phyloP scores from a whole-genome alignment of 768 basidiomycete genomes.

The Royoungia palumana region DNA sequence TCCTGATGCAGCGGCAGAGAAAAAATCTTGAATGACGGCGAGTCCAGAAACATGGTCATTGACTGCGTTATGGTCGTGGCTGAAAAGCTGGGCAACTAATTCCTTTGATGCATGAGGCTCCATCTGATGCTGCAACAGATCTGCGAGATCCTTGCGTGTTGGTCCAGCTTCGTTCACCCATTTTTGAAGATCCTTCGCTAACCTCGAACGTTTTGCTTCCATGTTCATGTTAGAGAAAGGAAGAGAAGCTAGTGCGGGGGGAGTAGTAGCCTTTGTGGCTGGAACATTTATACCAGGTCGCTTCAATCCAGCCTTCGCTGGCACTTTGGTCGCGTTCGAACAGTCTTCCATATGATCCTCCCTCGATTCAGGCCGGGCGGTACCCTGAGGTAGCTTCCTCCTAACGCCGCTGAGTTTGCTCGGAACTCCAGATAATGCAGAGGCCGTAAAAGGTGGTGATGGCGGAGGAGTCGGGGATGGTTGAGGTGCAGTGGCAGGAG shows the following conservation, averaged over 20 bases:
- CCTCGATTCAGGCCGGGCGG: constrained; percentile 44
- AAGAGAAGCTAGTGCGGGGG: constrained; percentile 31
- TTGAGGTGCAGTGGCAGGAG: constrained; percentile 21
- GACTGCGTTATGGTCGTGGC: constrained; percentile 92
- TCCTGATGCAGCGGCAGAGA: constrained; percentile 51
- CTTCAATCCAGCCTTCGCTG: constrained; percentile 42
- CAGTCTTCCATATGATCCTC: constrained; percentile 37
- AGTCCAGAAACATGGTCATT: constrained; percentile 88
- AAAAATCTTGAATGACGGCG: constrained; percentile 71
- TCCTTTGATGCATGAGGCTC: constrained; percentile 78
- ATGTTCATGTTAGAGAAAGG: constrained; percentile 34
- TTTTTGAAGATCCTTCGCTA: constrained; percentile 70
- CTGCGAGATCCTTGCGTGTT: constrained; percentile 82
- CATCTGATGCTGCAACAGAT: constrained; percentile 88
- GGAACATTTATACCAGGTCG: constrained; percentile 37
- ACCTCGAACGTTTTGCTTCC: constrained; percentile 56
- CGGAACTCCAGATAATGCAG: constrained; percentile 25
- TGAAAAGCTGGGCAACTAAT: constrained; percentile 76
- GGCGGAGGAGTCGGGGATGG: constrained; percentile 40
- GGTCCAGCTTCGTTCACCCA: constrained; percentile 88
- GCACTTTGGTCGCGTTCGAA: constrained; percentile 29
- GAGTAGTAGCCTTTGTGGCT: constrained; percentile 31
- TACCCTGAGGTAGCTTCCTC: constrained; percentile 65
- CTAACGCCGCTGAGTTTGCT: constrained; percentile 64
- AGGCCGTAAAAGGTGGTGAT: constrained; percentile 39